Base-by-base conservation (phyloP, 2,329 filamentous ascomycete species). In the Fragosphaeria purpurea region DNA sequence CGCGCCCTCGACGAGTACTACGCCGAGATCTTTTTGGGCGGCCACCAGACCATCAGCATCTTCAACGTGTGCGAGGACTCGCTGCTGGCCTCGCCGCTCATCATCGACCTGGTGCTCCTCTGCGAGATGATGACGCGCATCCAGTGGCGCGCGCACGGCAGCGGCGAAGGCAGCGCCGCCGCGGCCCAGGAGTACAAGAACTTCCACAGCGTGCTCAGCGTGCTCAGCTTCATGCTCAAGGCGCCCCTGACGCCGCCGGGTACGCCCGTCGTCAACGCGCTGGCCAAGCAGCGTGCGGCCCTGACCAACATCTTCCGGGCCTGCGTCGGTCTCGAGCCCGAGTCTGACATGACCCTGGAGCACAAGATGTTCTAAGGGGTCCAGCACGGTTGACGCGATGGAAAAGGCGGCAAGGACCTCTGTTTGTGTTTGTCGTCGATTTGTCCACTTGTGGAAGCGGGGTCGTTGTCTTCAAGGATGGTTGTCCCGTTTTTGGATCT, bases 11-110 rank as follows among this genome's bases (percentile, higher is more conserved):
- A 98, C 64, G 93, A 98, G 77, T 98, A 98, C 80, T 96, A 96
- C 61, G 93, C 89, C 50, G 91, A 98, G 77, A 97, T 98, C 71
- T 98, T 98, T 80, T 80, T 97, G 72, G 93, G 93, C 59, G 93
- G 93, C 41, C 93, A 97, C 73, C 93, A 98, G 76, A 97, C 89
- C 61, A 98, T 98, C 67, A 91, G 85, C 62, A 77, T 98, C 67
- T 96, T 95, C 82, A 98, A 98, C 69, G 90, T 97, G 61, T 98
- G 93, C 74, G 93, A 98, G 73, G 93, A 98, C 72, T 97, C 93
- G 43, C 83, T 98, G 48, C 78, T 98, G 59, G 93, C 93, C 9
- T 94, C 91, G 46, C 93, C 93, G 37, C 75, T 98, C 64, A 98
- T 98, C 76, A 95, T 98, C 63, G 93, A 98, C 67, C 77, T 98